phyloP scores from a whole-genome alignment of 345 rosid genomes.

The Mangifera indica region DNA sequence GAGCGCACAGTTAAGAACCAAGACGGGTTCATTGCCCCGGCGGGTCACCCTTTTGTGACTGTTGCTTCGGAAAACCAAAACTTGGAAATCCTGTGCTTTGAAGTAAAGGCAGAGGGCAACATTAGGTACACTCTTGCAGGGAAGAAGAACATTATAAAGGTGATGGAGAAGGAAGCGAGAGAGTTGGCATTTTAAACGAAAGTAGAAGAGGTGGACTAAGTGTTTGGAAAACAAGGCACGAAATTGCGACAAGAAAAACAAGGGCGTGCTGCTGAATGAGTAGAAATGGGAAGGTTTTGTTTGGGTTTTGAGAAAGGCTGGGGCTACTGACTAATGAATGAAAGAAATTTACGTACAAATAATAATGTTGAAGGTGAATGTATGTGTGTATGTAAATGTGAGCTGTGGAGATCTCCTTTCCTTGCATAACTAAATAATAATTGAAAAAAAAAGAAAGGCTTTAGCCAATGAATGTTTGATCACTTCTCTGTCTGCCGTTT shows the following conservation, averaged over 20 bases:
- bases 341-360: not conserved
- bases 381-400: not conserved
- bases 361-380: not conserved
- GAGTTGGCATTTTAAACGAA: slow-evolving; percentile 41
- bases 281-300: not conserved
- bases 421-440: not conserved
- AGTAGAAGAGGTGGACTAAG: slow-evolving; percentile 32
- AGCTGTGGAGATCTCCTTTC: too few relatives aligned
- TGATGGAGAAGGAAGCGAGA: slow-evolving; percentile 39
- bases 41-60: slow-evolving; percentile 43
- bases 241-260: not conserved
- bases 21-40: slow-evolving; percentile 32
- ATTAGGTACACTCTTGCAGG: slow-evolving; percentile 39
- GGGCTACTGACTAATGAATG: not conserved
- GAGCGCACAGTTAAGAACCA: slow-evolving; percentile 24
- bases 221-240: slow-evolving; percentile 47
- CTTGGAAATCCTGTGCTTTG: slow-evolving; percentile 36
- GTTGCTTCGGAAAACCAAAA: slow-evolving; percentile 31
- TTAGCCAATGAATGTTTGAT: not conserved
- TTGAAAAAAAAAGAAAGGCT: not conserved
- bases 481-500: too few relatives aligned
- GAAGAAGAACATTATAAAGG: slow-evolving; percentile 31
- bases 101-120: slow-evolving; percentile 42
- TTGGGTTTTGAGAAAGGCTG: not conserved
- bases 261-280: slow-evolving; percentile 22